A percentile compares a stretch with the other conserved stretches of the same genome.
These are phyloP conservation scores for Yamadazyma mexicana DNA, from an alignment of 1,139 yeast species.

Conservation along the genomic window DNA sequence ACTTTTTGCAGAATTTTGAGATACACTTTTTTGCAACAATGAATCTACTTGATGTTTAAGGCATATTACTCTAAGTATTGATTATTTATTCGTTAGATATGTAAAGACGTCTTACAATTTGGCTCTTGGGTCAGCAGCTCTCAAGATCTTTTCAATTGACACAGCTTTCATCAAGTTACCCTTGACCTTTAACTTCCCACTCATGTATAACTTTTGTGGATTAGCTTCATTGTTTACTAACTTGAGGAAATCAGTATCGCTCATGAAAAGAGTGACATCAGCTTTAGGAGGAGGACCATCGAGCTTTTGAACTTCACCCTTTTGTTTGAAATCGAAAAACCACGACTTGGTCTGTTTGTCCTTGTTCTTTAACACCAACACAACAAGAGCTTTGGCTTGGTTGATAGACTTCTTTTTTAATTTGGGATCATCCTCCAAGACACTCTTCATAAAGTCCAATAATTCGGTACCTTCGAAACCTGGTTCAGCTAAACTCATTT, in stretches of 20 bases:
- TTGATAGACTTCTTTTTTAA: conserved; percentile 20
- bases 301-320: conserved; percentile 20
- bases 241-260: conserved; percentile 23
- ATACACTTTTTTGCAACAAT: too few species aligned
- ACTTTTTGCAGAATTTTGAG: too few species aligned
- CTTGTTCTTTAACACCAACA: conserved; percentile 22
- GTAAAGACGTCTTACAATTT: too few species aligned
- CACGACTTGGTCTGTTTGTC: conserved; percentile 22
- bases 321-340: conserved; percentile 22
- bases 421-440: conserved; percentile 22
- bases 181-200: conserved; percentile 24
- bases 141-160: conserved; percentile 21
- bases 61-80: too few species aligned
- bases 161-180: conserved; percentile 28
- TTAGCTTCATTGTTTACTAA: conserved; percentile 24
- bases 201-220: conserved; percentile 24
- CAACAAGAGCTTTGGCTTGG: conserved; percentile 21
- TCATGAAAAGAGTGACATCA: conserved; percentile 21
- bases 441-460: conserved; percentile 23
- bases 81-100: too few species aligned
- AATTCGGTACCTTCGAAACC: conserved; percentile 26
- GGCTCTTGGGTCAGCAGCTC: conserved; percentile 26
- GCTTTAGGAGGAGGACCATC: conserved; percentile 22
- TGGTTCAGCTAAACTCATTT: conserved; percentile 21
- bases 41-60: too few species aligned